Evolutionary conservation across 352 stramenopile genomes (phyloP).

Genomic region (Globisporangium recalcitrans): DNA sequence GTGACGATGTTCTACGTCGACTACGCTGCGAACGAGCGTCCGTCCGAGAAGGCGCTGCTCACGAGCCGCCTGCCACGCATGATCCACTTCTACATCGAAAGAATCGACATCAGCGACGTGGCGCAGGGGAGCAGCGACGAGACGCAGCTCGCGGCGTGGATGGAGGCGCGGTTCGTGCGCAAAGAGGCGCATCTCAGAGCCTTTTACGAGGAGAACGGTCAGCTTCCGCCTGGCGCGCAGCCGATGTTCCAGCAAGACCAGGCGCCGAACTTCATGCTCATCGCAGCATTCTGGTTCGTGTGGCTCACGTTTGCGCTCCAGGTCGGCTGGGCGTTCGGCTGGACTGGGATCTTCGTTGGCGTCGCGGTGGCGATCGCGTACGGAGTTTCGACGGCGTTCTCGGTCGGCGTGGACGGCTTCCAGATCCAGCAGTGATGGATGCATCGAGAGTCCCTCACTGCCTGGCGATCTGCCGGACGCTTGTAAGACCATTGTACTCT

Average conservation of each 20-base stretch:
- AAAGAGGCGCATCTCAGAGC: conserved; percentile 58
- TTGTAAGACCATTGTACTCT: background rate
- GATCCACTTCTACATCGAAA: conserved; percentile 72
- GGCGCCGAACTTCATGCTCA: conserved; percentile 20
- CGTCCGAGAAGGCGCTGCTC: conserved; percentile 61
- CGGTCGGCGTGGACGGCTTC: conserved; percentile 46
- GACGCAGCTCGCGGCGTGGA: conserved; percentile 42
- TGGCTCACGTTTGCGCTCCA: conserved; percentile 27
- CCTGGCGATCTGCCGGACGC: background rate
- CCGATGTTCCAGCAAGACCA: conserved; percentile 39
- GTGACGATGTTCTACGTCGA: conserved; percentile 83
- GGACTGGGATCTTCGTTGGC: conserved; percentile 21
- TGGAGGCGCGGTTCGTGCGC: conserved; percentile 58
- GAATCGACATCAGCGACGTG: conserved; percentile 41
- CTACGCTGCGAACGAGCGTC: conserved; percentile 47
- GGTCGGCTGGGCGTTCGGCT: conserved; percentile 24
- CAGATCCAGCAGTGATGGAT: conserved; percentile 23
- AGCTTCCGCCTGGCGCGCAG: conserved; percentile 43
- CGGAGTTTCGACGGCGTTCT: conserved; percentile 27
- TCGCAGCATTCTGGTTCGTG: conserved; percentile 56
- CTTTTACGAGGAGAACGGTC: conserved; percentile 55
- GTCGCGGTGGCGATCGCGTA: conserved; percentile 27
- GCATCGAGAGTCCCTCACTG: background rate
- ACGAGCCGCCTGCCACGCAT: conserved; percentile 48
- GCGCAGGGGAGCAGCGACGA: conserved; percentile 23